phyloP scores from a whole-genome alignment of 106 monocot genomes.

The Iris macrosiphon region DNA sequence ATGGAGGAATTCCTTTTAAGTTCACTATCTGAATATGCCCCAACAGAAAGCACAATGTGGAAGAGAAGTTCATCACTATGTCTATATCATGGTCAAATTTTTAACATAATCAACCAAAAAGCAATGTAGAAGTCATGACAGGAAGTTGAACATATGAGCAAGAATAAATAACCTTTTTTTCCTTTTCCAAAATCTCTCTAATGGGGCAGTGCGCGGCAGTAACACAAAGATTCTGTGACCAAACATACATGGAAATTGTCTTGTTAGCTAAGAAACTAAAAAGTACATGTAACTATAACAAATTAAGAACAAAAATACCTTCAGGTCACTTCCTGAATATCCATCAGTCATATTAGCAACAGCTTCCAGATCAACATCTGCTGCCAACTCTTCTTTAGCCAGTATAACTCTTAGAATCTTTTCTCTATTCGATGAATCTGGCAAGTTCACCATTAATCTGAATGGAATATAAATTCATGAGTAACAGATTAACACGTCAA shows the following conservation, averaged over 20 bases:
- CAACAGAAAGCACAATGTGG: too few relatives aligned
- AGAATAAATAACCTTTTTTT: conserved; percentile 81
- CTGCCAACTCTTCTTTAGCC: conserved; percentile 74
- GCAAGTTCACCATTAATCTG: conserved; percentile 95
- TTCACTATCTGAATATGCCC: too few relatives aligned
- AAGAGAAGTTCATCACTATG: too few relatives aligned
- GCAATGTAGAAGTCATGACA: too few relatives aligned
- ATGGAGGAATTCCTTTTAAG: too few relatives aligned
- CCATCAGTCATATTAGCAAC: conserved; percentile 93
- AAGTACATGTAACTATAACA: not conserved
- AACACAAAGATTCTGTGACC: conserved; percentile 87
- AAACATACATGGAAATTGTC: not conserved
- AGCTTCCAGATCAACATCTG: conserved; percentile 63
- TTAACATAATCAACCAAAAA: too few relatives aligned
- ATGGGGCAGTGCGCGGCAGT: conserved; percentile 97
- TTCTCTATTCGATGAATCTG: conserved; percentile 78
- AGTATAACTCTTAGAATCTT: conserved; percentile 94
- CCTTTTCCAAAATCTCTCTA: conserved; percentile 93
- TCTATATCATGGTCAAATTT: too few relatives aligned
- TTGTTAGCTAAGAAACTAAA: not conserved
- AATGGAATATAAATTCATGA: conserved; percentile 4
- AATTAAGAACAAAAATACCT: conserved; percentile 39
- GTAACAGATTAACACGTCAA: not conserved
- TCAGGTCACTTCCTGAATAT: conserved; percentile 97
- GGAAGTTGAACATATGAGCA: too few relatives aligned